phyloP scores from a whole-genome alignment of 345 rosid species.

The rapeseed (Brassica napus) region DNA sequence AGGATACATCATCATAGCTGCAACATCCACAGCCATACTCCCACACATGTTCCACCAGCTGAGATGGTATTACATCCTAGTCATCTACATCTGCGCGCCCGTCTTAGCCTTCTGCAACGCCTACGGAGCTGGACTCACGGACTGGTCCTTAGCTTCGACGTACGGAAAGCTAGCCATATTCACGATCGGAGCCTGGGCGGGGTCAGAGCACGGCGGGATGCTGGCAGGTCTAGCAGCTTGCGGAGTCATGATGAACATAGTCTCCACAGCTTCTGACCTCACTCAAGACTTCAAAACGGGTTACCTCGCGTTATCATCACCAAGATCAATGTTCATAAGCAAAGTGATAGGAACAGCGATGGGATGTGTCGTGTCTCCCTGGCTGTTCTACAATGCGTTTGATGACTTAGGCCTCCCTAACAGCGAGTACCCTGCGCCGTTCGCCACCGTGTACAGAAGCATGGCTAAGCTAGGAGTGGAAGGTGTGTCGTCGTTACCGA shows the following conservation, averaged over 20 bases:
- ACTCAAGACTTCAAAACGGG: constrained; percentile 91
- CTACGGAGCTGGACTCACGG: constrained; percentile 85
- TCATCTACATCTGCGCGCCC: constrained; percentile 69
- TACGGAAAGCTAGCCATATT: constrained; percentile 84
- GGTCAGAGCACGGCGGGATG: constrained; percentile 62
- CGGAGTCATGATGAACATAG: constrained; percentile 93
- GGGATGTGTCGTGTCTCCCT: constrained; percentile 85
- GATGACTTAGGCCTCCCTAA: constrained; percentile 54
- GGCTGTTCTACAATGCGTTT: constrained; percentile 80
- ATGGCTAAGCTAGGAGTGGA: constrained; percentile 72
- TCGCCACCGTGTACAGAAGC: constrained; percentile 52
- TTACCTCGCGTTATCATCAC: constrained; percentile 78
- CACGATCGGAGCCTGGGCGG: constrained; percentile 75
- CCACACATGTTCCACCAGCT: constrained; percentile 69
- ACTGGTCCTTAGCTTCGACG: constrained; percentile 83
- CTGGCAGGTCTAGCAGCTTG: constrained; percentile 81
- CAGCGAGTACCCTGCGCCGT: constrained; percentile 67
- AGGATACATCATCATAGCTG: constrained; percentile 58
- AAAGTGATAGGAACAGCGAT: constrained; percentile 81
- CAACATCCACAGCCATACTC: constrained; percentile 49
- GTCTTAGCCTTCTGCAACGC: constrained; percentile 78
- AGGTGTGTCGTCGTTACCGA: constrained; percentile 69
- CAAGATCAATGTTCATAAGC: constrained; percentile 72
- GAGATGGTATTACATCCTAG: constrained; percentile 71
- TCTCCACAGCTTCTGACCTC: constrained; percentile 81